Evolutionary conservation across 495 filamentous ascomycete genomes (phyloP).

Genomic region (Xylaria grammica): DNA sequence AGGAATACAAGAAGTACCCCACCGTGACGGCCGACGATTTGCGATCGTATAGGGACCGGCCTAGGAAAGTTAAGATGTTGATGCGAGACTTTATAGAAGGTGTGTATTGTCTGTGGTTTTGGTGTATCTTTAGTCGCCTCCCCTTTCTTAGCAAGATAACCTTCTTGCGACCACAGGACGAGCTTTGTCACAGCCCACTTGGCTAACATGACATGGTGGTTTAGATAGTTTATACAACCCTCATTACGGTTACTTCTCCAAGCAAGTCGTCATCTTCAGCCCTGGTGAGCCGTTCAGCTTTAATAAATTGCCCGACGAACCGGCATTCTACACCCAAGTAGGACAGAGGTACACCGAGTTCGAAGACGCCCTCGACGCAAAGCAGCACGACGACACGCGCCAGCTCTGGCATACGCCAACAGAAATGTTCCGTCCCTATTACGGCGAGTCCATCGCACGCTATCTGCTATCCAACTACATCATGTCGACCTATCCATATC

Average conservation of each 20-base stretch:
- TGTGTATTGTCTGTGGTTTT: slow-evolving; percentile 39
- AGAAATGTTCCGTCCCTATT: slow-evolving; percentile 94
- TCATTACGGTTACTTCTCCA: slow-evolving; percentile 96
- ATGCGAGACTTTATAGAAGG: slow-evolving; percentile 97
- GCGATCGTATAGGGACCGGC: slow-evolving; percentile 71
- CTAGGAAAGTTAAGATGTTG: slow-evolving; percentile 92
- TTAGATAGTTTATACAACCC: slow-evolving; percentile 96
- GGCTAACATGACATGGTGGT: neutral
- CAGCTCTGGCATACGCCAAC: slow-evolving; percentile 99
- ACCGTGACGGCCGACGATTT: slow-evolving; percentile 82
- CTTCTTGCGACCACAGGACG: slow-evolving; percentile 3
- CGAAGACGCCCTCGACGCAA: slow-evolving; percentile 82
- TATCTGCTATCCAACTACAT: slow-evolving; percentile 97
- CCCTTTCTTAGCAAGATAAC: neutral
- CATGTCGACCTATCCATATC: slow-evolving; percentile 89
- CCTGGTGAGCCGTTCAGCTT: slow-evolving; percentile 95
- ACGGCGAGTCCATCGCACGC: slow-evolving; percentile 93
- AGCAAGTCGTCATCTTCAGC: slow-evolving; percentile 94
- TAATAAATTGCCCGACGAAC: slow-evolving; percentile 76
- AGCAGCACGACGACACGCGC: slow-evolving; percentile 70
- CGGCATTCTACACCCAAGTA: slow-evolving; percentile 76
- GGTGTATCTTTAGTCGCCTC: no score
- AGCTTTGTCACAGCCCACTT: neutral
- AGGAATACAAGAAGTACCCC: slow-evolving; percentile 81
- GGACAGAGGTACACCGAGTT: slow-evolving; percentile 84